Conservation (phyloP, 805 yeast genomes). For the Ogataea pini region DNA sequence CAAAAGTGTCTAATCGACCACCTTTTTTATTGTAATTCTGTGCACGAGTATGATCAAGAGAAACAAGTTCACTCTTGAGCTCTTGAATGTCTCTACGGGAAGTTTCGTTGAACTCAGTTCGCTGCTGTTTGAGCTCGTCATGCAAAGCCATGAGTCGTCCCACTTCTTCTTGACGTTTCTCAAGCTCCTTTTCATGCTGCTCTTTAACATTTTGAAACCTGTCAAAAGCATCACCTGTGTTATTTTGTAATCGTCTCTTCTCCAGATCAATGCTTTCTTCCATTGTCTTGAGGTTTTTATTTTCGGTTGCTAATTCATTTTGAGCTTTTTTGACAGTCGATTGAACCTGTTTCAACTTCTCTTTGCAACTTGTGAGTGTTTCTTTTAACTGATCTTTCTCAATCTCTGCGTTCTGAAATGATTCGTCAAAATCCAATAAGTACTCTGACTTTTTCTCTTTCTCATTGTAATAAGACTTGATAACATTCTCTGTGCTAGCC, state of each 20-base stretch:
- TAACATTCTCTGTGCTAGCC: slow-evolving; percentile 13
- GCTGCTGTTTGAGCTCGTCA: slow-evolving; percentile 17
- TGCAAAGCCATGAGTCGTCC: slow-evolving; percentile 10
- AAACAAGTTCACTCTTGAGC: slow-evolving; percentile 25
- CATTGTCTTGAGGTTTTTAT: slow-evolving; percentile 26
- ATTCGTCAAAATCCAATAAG: slow-evolving; percentile 19
- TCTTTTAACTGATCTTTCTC: slow-evolving; percentile 17
- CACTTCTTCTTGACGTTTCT: slow-evolving; percentile 17
- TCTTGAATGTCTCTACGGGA: slow-evolving; percentile 13
- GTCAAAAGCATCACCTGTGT: slow-evolving; percentile 47
- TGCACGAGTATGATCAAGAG: slow-evolving; percentile 16
- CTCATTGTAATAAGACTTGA: slow-evolving; percentile 10
- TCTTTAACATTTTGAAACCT: slow-evolving; percentile 25
- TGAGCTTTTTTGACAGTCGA: slow-evolving; percentile 26
- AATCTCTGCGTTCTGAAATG: slow-evolving; percentile 12
- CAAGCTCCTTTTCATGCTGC: slow-evolving; percentile 19
- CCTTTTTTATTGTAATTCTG: slow-evolving; percentile 37
- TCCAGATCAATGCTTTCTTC: slow-evolving; percentile 33
- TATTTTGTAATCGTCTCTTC: slow-evolving; percentile 40
- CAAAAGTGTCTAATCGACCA: slow-evolving; percentile 48
- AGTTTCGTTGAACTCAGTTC: slow-evolving; percentile 14
- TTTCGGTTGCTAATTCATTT: slow-evolving; percentile 21
- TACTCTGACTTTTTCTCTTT: slow-evolving; percentile 21
- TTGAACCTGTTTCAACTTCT: slow-evolving; percentile 23
- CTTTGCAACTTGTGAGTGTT: slow-evolving; percentile 24